phyloP scores from a whole-genome alignment of 768 basidiomycete species.

The Rhizopogon vesiculosus region DNA sequence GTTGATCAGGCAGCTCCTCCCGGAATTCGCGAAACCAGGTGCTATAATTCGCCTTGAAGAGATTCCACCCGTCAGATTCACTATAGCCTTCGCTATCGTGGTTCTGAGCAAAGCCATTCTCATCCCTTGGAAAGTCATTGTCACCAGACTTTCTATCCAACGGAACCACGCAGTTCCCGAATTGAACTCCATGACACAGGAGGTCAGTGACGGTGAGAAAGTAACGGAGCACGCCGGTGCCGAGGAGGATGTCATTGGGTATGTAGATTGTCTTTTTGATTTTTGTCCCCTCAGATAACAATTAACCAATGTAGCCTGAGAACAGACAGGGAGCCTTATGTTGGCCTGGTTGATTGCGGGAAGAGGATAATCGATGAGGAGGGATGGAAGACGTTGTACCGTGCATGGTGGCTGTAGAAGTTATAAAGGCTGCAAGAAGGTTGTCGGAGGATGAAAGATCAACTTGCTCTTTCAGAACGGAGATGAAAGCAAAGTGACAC shows the following conservation, averaged over 20 bases:
- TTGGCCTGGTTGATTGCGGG: slow-evolving; percentile 67
- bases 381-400: slow-evolving; percentile 66
- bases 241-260: slow-evolving; percentile 87
- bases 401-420: slow-evolving; percentile 83
- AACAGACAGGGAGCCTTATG: slow-evolving; percentile 75
- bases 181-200: slow-evolving; percentile 69
- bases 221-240: slow-evolving; percentile 27
- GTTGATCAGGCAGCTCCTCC: slow-evolving; percentile 38
- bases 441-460: no score
- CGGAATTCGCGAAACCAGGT: slow-evolving; percentile 39
- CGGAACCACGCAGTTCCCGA: slow-evolving; percentile 76
- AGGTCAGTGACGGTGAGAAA: slow-evolving; percentile 8
- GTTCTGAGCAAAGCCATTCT: slow-evolving; percentile 53
- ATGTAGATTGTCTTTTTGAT: slow-evolving; percentile 17
- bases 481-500: no score
- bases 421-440: slow-evolving; percentile 17
- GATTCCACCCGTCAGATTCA: slow-evolving; percentile 45
- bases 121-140: slow-evolving; percentile 76
- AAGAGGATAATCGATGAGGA: slow-evolving; percentile 79
- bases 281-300: not conserved
- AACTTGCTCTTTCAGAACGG: no score
- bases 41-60: slow-evolving; percentile 26
- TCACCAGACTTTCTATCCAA: slow-evolving; percentile 76
- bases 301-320: slow-evolving; percentile 45
- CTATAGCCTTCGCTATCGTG: slow-evolving; percentile 53